Conservation (phyloP, 2,329 filamentous ascomycete genomes). For the Neofusicoccum sp. region DNA sequence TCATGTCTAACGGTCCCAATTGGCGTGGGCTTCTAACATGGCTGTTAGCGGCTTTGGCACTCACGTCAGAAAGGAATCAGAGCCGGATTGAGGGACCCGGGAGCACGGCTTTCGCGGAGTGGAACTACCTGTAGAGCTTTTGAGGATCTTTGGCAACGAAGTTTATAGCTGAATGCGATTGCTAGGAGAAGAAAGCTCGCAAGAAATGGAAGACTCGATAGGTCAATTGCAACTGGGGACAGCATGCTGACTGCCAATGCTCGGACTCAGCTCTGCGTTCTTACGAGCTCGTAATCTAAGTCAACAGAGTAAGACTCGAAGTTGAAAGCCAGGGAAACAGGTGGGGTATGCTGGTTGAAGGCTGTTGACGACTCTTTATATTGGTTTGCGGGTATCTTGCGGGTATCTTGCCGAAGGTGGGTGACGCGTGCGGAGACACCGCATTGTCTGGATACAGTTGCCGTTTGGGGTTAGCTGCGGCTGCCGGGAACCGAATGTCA, state of each 20-base stretch:
- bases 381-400: neutral
- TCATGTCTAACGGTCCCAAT: neutral
- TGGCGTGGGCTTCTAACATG: neutral
- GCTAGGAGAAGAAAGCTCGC: neutral
- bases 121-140: neutral
- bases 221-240: neutral
- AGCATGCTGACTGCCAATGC: neutral
- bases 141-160: neutral
- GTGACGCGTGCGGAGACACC: constrained; percentile 2
- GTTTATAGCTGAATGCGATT: neutral
- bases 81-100: neutral
- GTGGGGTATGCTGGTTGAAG: neutral
- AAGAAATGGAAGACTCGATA: neutral
- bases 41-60: neutral
- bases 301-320: no score
- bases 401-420: neutral
- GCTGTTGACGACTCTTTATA: neutral
- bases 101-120: no score
- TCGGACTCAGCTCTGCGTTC: no score
- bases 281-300: no score
- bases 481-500: constrained; percentile 1
- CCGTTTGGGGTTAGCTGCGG: constrained; percentile 4
- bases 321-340: no score
- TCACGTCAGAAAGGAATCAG: neutral
- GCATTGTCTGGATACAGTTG: neutral